Evolutionary conservation across 106 monocot species (phyloP).

Genomic region (Platanthera guangdongensis): DNA sequence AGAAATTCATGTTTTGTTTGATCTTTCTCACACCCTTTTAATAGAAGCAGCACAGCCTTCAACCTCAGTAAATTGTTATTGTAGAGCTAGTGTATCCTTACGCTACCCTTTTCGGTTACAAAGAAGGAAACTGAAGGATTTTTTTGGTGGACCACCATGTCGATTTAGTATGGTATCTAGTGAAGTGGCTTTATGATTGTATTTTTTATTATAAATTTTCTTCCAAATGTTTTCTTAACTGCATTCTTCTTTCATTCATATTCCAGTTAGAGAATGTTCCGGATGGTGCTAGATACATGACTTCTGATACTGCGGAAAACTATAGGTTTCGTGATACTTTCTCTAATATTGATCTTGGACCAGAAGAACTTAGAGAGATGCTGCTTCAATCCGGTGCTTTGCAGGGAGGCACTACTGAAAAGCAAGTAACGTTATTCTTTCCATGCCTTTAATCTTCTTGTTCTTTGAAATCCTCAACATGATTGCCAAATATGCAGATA

Average conservation of each 20-base stretch:
- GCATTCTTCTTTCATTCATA: constrained; percentile 1
- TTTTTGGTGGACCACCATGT: constrained; percentile 53
- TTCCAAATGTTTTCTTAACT: background rate
- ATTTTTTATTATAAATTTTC: constrained; percentile 4
- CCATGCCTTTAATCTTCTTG: background rate
- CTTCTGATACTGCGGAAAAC: constrained; percentile 46
- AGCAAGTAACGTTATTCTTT: constrained; percentile 29
- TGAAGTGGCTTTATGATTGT: constrained; percentile 1
- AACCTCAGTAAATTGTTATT: constrained; percentile 26
- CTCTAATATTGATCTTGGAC: constrained; percentile 25
- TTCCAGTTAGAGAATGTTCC: constrained; percentile 33
- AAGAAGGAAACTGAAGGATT: constrained; percentile 46
- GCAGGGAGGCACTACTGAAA: constrained; percentile 39
- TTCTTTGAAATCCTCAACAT: background rate
- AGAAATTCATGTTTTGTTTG: background rate
- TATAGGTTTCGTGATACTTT: constrained; percentile 34
- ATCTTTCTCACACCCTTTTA: constrained; percentile 14
- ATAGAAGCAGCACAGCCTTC: constrained; percentile 38
- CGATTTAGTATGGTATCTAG: constrained; percentile 32
- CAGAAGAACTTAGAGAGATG: constrained; percentile 44
- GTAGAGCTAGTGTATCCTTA: constrained; percentile 37
- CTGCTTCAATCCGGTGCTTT: constrained; percentile 71
- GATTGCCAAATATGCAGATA: background rate
- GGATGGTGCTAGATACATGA: constrained; percentile 46
- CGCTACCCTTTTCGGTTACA: constrained; percentile 52